Base-by-base conservation (phyloP, 495 filamentous ascomycete genomes). In the Penicillium maclennaniae region DNA sequence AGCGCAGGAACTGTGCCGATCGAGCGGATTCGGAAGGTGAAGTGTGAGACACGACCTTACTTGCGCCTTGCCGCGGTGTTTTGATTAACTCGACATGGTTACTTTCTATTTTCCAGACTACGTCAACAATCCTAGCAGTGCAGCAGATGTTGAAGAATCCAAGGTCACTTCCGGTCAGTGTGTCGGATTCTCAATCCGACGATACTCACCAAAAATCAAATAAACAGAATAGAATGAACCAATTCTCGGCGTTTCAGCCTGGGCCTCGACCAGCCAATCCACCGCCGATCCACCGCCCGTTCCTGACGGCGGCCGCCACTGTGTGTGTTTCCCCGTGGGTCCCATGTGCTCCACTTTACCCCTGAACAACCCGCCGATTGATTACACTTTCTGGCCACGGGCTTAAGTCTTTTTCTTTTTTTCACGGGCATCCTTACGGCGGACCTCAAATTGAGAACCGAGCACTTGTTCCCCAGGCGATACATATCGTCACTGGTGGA, bases 291-390 rank as follows among this genome's bases (percentile, higher is more conserved):
- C 58, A 59, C 58, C 54, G 53, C 58, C 53, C 53, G 61, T 65
- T 60, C 63, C 61, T 67, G 56, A 34, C 49, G 28, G 34, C 42
- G 4, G 34, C 21, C 14, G 34, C 57, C 52, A 58, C 27, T 56
- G 31, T 36, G 20, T 37, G 37, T 6, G 2, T 36, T 41, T 8
- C 45, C 12, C 45, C 27, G 54, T 56, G 56, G 51, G 41, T 54
- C 56, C 15, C 25, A 20, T 21, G 0, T 14, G 20, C 39, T 52
- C 63, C 63, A 64, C 58, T 62, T 62, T 67, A 65, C 63, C 63
- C 63, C 63, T 67, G 63, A 67, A 55, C 49, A 58, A 48, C 54
- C 63, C 63, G 57, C 47, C 49, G 37, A 59, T 55, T 42, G 37
- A 51, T 59, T 59, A 45, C 54, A 48, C 49, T 44, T 43, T 43